Evolutionary conservation across 352 stramenopile species (phyloP).

Genomic region (Sclerospora graminicola): DNA sequence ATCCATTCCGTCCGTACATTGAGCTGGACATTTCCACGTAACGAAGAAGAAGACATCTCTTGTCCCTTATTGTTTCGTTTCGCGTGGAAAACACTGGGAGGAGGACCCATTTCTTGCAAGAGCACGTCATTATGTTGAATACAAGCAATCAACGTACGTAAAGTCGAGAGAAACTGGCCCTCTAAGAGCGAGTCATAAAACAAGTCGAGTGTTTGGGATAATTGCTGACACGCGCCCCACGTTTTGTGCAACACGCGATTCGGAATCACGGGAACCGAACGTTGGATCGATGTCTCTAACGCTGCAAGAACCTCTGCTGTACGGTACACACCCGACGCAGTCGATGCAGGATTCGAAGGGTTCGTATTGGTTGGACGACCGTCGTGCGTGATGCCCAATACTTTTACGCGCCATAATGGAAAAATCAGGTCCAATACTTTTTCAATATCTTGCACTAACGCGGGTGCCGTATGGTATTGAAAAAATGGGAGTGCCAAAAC

Average conservation of each 20-base stretch:
- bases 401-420: conserved; percentile 13
- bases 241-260: conserved; percentile 12
- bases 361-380: background rate
- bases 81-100: conserved; percentile 1
- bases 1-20: no score
- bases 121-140: conserved; percentile 16
- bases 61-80: no score
- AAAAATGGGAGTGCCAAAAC: no score
- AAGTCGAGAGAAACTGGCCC: conserved; percentile 11
- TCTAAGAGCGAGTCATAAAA: conserved; percentile 25
- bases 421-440: conserved; percentile 17
- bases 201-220: conserved; percentile 10
- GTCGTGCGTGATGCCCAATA: conserved; percentile 16
- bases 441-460: conserved; percentile 10
- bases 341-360: no score
- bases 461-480: no score
- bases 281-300: conserved; percentile 4
- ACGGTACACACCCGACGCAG: no score
- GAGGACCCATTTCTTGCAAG: conserved; percentile 23
- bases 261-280: background rate
- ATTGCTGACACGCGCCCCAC: conserved; percentile 13
- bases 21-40: no score
- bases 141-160: conserved; percentile 12
- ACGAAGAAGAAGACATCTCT: no score
- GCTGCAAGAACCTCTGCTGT: no score